Percentiles rank a stretch among this genome's conserved stretches.
Conservation (phyloP, 2,329 filamentous ascomycete genomes). For the Epichloe uncinata region DNA sequence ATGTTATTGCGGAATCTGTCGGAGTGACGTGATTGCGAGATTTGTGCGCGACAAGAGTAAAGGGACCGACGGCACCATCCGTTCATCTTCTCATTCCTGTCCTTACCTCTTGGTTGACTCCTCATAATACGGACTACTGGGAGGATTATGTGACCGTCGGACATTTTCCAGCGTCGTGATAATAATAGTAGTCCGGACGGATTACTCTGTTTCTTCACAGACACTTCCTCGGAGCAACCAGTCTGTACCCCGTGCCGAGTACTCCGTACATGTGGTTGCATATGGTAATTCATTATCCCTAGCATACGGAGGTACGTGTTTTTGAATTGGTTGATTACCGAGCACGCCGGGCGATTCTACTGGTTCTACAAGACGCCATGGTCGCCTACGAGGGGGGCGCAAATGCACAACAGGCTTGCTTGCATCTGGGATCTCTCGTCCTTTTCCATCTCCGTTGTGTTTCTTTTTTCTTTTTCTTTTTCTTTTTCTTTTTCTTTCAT, state of each 20-base stretch:
- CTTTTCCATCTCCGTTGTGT: background rate
- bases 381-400: background rate
- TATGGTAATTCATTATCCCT: background rate
- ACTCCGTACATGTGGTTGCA: background rate
- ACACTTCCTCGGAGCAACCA: no score
- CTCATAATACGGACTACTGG: background rate
- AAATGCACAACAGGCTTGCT: background rate
- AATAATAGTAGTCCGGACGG: background rate
- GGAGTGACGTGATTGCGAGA: background rate
- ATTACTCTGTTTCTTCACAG: background rate
- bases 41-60: background rate
- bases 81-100: background rate
- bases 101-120: no score
- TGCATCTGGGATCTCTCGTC: no score
- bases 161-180: background rate
- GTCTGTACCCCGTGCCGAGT: background rate
- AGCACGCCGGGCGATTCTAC: background rate
- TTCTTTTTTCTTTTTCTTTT: background rate
- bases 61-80: background rate
- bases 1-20: background rate
- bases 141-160: background rate
- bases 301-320: no score
- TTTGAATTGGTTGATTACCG: background rate
- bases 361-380: background rate
- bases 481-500: no score